Conservation (phyloP, 2,329 filamentous ascomycete genomes). For the Aspergillus neoniger region DNA sequence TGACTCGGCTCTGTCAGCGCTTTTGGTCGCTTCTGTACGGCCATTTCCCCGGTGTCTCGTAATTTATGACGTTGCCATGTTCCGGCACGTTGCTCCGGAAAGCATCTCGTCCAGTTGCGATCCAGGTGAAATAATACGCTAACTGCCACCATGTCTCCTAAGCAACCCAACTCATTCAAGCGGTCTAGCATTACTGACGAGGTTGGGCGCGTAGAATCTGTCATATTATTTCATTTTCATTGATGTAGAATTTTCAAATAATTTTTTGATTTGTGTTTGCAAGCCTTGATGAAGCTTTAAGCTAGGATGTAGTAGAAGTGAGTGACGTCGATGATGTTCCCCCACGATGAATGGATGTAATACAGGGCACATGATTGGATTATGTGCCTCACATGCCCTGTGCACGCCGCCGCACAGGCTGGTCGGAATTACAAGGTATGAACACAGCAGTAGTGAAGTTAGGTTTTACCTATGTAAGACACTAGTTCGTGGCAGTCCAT, state of each 20-base stretch:
- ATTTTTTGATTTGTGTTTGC: neutral
- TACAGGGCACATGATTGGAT: conserved; percentile 24
- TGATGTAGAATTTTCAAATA: neutral
- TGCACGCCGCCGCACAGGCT: conserved; percentile 7
- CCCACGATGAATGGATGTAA: conserved; percentile 19
- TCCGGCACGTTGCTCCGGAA: conserved; percentile 30
- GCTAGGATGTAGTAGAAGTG: neutral
- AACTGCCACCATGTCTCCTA: conserved; percentile 1
- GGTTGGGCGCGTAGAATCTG: neutral
- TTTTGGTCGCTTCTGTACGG: conserved; percentile 18
- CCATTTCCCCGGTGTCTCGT: conserved; percentile 20
- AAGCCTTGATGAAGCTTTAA: neutral
- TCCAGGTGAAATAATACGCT: conserved; percentile 24
- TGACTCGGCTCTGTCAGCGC: conserved; percentile 32
- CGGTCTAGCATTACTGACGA: neutral
- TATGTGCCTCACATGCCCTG: conserved; percentile 25
- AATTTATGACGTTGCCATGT: conserved; percentile 36
- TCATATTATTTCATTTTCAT: neutral
- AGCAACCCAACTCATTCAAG: neutral
- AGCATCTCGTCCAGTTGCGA: conserved; percentile 23
- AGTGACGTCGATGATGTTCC: conserved; percentile 18
- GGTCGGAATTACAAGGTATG: neutral
- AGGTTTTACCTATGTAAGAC: neutral
- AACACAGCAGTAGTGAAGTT: neutral
- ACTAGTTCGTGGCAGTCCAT: neutral